Base-by-base conservation (phyloP, 2,329 filamentous ascomycete genomes). In the Sporothrix protearum region DNA sequence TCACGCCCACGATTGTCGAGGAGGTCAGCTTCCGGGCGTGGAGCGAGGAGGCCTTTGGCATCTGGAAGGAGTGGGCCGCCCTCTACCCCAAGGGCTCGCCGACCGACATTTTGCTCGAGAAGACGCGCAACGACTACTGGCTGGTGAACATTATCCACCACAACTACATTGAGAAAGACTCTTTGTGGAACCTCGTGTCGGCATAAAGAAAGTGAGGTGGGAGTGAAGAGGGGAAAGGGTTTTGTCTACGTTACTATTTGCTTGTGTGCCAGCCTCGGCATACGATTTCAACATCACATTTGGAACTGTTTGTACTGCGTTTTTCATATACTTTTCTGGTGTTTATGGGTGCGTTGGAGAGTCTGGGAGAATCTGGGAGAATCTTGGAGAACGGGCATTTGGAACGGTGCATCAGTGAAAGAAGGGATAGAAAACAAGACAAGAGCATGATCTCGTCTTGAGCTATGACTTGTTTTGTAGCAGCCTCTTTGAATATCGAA, bases 1-100 rank as follows among this genome's bases (percentile, higher is more conserved):
- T 99, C 30, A 96, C 99, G 81, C 96, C 96, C 16, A 99, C 96
- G 16, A 97, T 99, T 77, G 96, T 99, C 69, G 96, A 99, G 83
- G 96, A 93, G 19, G 91, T 99, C 80, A 97, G 93, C 80, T 99
- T 99, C 87, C 85, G 98, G 69, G 96, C 96, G 1, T 99, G 96
- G 96, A 88, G 89, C 71, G 96, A 98, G 78, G 96, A 99, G 84
- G 95, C 96, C 0, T 99, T 96, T 82, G 91, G 91, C 42, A 97
- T 98, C 77, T 98, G 95, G 92, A 87, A 85, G 55, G 96, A 98
- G 83, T 99, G 96, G 96, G 90, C 92, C 73, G 87, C 92, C 75
- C 91, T 97, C 63, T 98, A 97, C 80, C 89, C 89, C n/a, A 86
- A 89, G 64, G 89, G 87, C 6, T 91, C 90, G 2, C 85, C 88